These are phyloP conservation scores for Geotrichum armillariae DNA, from an alignment of 1,139 yeast species.

Conservation along the genomic window DNA sequence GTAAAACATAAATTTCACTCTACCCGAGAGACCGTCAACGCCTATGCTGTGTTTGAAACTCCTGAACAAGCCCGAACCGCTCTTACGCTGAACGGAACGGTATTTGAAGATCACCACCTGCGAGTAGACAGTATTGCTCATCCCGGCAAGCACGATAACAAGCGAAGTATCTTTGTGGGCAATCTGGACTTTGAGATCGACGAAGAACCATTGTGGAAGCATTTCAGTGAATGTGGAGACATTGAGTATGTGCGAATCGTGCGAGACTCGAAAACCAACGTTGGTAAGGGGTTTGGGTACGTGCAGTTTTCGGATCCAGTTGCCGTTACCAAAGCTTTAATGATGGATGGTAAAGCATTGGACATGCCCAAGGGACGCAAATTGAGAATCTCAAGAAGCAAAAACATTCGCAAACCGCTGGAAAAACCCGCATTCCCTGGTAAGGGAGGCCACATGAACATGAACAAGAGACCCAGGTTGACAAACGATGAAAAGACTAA, in stretches of 20 bases:
- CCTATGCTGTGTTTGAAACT: conserved; percentile 75
- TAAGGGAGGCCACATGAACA: conserved; percentile 26
- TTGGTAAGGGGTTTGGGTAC: conserved; percentile 97
- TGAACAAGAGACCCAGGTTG: conserved; percentile 23
- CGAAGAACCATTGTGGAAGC: conserved; percentile 87
- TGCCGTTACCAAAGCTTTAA: conserved; percentile 78
- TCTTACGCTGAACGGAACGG: conserved; percentile 59
- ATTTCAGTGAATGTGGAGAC: conserved; percentile 62
- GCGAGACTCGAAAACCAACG: conserved; percentile 88
- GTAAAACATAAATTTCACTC: conserved; percentile 77
- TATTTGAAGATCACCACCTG: conserved; percentile 71
- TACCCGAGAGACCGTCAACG: conserved; percentile 78
- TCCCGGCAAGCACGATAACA: conserved; percentile 83
- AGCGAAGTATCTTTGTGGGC: conserved; percentile 87
- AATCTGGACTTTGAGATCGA: conserved; percentile 89
- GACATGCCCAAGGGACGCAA: conserved; percentile 51
- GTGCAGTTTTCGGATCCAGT: conserved; percentile 85
- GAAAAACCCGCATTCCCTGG: conserved; percentile 29
- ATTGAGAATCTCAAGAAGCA: conserved; percentile 79
- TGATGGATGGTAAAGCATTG: conserved; percentile 72
- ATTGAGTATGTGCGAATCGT: conserved; percentile 88
- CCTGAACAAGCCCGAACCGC: conserved; percentile 56
- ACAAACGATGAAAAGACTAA: conserved; percentile 60
- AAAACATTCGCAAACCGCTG: conserved; percentile 53
- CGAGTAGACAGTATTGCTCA: conserved; percentile 92